Evolutionary conservation across 208 protist genomes (phyloP).

Genomic region (Leptomonas seymouri): DNA sequence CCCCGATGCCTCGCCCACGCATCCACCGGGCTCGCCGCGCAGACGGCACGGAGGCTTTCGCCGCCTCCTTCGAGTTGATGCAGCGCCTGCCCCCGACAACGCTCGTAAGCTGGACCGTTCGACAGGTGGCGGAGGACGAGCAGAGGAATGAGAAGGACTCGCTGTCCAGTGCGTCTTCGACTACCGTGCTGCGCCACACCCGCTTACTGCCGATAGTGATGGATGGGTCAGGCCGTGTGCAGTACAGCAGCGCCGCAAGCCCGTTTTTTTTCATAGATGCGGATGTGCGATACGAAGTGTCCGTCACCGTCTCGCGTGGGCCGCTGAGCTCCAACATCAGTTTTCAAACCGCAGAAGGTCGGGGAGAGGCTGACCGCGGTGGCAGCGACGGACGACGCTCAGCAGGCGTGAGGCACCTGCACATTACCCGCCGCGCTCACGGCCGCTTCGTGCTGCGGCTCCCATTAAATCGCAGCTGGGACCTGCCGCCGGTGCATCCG

Average conservation of each 20-base stretch:
- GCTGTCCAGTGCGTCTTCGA: neutral
- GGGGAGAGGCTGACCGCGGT: neutral
- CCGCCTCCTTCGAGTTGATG: slow-evolving; percentile 54
- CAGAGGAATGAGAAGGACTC: neutral
- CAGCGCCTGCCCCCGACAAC: slow-evolving; percentile 58
- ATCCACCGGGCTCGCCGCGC: slow-evolving; percentile 18
- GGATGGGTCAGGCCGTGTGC: slow-evolving; percentile 18
- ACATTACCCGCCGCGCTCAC: slow-evolving; percentile 4
- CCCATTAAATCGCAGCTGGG: slow-evolving; percentile 54
- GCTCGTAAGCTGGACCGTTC: slow-evolving; percentile 61
- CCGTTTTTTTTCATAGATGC: slow-evolving; percentile 61
- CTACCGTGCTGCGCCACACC: slow-evolving; percentile 35
- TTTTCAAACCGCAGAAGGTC: neutral
- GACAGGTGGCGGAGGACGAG: slow-evolving; percentile 1
- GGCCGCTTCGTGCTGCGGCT: slow-evolving; percentile 65
- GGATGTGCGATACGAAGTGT: slow-evolving; percentile 55
- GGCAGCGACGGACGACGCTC: neutral
- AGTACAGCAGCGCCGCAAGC: slow-evolving; percentile 37
- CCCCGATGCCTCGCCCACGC: neutral
- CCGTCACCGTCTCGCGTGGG: slow-evolving; percentile 34
- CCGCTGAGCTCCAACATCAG: neutral
- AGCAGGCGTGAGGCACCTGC: neutral
- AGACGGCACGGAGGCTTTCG: slow-evolving; percentile 36
- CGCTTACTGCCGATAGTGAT: slow-evolving; percentile 29
- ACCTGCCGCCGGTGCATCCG: slow-evolving; percentile 30